Base-by-base conservation (phyloP, 106 monocot species). In the Chionographis japonica region DNA sequence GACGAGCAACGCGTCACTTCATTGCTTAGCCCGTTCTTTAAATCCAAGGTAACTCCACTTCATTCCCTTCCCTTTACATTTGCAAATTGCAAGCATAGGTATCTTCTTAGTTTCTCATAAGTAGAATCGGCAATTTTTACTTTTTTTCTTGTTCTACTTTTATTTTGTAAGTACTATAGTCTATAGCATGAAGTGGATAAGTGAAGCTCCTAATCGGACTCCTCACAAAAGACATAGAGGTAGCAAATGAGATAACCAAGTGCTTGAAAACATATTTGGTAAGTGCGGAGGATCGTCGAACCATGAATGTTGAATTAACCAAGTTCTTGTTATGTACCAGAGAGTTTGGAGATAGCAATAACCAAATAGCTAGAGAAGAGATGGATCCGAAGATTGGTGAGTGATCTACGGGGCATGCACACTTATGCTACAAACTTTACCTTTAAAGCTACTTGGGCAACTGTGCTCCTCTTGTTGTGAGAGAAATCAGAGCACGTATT, bases 371-470 rank as follows among this genome's bases (percentile, higher is more conserved):
- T 50, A 65, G 46, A 12, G 49, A 19, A 7, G 11, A 1, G 4
- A 20, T 65, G 13, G 65, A 65, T 20, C 65, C 49, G 19, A 65
- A 65, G 27, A 3, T 6, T 73, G 63, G 62, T 73, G 62, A 63
- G 8, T 65, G 3, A 62, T 37, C 36, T 38, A 72, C 63, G 64
- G 73, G 2, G 43, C 39, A 20, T 62, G 1, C 13, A 35, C 60
- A 37, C 72, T 8, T 20, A 9, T 52, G 36, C 40, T 73, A 16
- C 72, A 73, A 40, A 37, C 8, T 1, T 53, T 73, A 38, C 39
- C 63, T 39, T 4, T 52, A 40, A 73, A 63, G 37, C 27, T 73
- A 6, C 63, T 64, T 53, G 37, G 54, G 3, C 73, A 73, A 60
- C 27, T 1, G 27, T 27, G 27, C 27, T 27, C 27, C 27, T 27